A percentile compares a stretch with the other conserved stretches of the same genome.
phyloP scores from a whole-genome alignment of 495 filamentous ascomycete species.

The Extremus antarcticus region DNA sequence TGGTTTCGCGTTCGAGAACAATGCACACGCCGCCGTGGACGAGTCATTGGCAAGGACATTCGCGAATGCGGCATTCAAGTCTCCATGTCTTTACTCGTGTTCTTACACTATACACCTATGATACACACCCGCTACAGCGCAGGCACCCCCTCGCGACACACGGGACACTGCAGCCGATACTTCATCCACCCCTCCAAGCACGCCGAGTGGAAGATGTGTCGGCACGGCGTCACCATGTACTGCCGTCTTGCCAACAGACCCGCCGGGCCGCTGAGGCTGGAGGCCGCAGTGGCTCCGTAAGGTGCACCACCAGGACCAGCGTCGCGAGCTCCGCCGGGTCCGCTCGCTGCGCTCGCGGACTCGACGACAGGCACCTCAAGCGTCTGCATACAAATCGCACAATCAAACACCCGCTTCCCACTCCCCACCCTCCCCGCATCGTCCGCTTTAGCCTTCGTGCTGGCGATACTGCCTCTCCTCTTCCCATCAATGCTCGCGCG shows the following conservation, averaged over 20 bases:
- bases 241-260: conserved; percentile 63
- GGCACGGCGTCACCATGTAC: conserved; percentile 96
- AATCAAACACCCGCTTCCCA: conserved; percentile 64
- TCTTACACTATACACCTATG: no score
- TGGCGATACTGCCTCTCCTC: background rate
- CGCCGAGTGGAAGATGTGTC: conserved; percentile 87
- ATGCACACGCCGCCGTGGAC: no score
- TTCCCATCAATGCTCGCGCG: conserved; percentile 20
- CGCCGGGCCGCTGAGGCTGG: conserved; percentile 39
- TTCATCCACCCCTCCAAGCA: conserved; percentile 97
- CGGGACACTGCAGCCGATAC: conserved; percentile 85
- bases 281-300: conserved; percentile 38
- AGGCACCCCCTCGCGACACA: conserved; percentile 82
- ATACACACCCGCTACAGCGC: conserved; percentile 60
- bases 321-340: no score
- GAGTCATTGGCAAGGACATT: no score
- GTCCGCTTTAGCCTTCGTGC: background rate
- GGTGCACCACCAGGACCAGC: no score
- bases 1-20: no score
- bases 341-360: no score
- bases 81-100: no score
- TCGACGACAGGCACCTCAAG: conserved; percentile 80
- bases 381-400: conserved; percentile 86
- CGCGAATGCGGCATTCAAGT: no score
- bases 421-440: conserved; percentile 33